Base-by-base conservation (phyloP, 163 green algal species). In the Scenedesmus sp. region DNA sequence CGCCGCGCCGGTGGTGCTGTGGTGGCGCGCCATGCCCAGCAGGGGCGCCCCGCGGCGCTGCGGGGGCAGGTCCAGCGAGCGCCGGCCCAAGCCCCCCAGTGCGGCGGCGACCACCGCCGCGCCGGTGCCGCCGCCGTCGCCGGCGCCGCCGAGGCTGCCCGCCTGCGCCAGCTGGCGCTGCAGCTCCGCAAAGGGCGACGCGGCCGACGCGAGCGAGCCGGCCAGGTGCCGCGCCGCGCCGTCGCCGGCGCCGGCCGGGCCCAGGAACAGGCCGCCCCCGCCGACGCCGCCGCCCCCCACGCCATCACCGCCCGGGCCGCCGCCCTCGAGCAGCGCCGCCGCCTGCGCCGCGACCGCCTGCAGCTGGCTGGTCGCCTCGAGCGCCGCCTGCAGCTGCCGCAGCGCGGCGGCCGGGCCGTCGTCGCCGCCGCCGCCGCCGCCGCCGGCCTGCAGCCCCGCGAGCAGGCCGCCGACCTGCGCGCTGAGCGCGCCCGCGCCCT, bases 341-440 rank as follows among this genome's bases (percentile, higher is more conserved):
- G 29, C 47, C 10, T n/a, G 4, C 2, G 29, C 47, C 10, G 53
- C 53, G 9, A 47, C 6, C 18, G 60, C 24, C 45, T 74, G 45
- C 45, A 74, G 65, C 65, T 74, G 65, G 22, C 26, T 45, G 13
- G 47, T 60, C 29, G 65, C 65, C 18, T 28, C 65, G 20, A 74
- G 28, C 13, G 48, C 65, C 28, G 26, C 47, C 28, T 42, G 31
- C 26, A 74, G 13, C 47, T 74, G 65, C 45, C 36, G 65, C 29
- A 74, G 18, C 11, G 39, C 45, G 4, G 28, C 47, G 26, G 45
- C 31, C 18, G 22, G 3, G 20, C 34, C 20, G 11, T 15, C 22
- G 42, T 1, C 42, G 10, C 53, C 14, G 53, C 6, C 22, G 53
- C 10, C 53, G 6, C 39, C 39, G 39, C 39, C 10, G 39, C 39